Evolutionary conservation across 495 filamentous ascomycete species (phyloP), one percentile per base, ranked within the genome.

Genomic region (Aspergillus sclerotiicarbonarius): DNA sequence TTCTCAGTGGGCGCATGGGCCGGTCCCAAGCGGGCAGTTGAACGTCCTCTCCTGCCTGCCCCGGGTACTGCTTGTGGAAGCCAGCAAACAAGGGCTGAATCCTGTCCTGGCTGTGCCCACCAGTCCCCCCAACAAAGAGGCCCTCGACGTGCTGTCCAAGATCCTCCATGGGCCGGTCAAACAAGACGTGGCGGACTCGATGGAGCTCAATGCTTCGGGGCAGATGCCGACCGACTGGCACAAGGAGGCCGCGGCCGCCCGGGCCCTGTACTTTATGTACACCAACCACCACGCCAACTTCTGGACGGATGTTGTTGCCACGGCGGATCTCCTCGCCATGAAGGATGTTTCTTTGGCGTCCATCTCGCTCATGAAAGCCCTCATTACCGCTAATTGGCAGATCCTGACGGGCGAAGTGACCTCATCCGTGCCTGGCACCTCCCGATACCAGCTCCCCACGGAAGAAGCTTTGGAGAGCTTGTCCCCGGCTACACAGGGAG

Each of bases 31-130:
- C 21, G 77, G 82, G 18, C 82, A 86, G 56, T 69, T 88, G 16
- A 76, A 75, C 50, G 65, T 88, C 32, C 66, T 87, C 16, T 74
- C 78, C n/a, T 80, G 76, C 13, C 67, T 88, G n/a, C 84, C 85
- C 18, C 78, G 82, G 10, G 69, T 76, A 8, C 54, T 80, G 18
- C 77, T 87, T 2, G 58, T 87, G 6, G 74, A 77, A 55, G 82
- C 83, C 3, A 73, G 68, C 9, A 71, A 69, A 20, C 70, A 76
- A 49, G 68, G 66, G 16, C 48, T 67, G 6, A 81, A 81, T 53
- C 77, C 81, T 8, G 54, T 87, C 9, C 62, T 78, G 20, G 66
- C 70, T 12, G 65, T 88, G 41, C 81, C 82, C 10, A 77, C 76
- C 1, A 72, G 67, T 25, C 75, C 76, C 10, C 73, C 82, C 3